Conservation (phyloP, 495 filamentous ascomycete species). For the Hypoxylon crocopeplum region DNA sequence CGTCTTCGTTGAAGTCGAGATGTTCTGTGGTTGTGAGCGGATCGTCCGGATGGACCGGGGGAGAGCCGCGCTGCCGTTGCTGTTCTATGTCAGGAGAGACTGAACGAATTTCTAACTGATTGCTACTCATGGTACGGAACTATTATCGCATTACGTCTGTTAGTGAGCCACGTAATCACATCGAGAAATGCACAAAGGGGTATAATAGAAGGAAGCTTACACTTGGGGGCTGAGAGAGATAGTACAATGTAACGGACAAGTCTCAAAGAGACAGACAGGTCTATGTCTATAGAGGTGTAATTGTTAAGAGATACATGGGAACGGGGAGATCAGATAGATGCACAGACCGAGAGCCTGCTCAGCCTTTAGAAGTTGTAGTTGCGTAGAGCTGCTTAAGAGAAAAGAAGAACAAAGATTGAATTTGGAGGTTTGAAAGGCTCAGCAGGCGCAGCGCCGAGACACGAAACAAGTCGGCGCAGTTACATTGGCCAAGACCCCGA, state of each 20-base stretch:
- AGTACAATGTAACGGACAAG: not conserved
- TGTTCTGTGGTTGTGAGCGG: constrained; percentile 19
- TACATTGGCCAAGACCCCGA: not conserved
- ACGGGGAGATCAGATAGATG: not conserved
- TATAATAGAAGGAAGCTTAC: constrained; percentile 9
- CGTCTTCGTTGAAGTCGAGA: constrained; percentile 36
- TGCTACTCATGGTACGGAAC: constrained; percentile 36
- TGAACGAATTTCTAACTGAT: constrained; percentile 26
- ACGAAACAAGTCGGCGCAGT: constrained; percentile 15
- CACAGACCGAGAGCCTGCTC: constrained; percentile 38
- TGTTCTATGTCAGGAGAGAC: constrained; percentile 38
- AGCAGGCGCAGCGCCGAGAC: constrained; percentile 11
- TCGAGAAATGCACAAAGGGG: not conserved
- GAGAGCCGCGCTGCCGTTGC: constrained; percentile 29
- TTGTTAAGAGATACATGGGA: constrained; percentile 21
- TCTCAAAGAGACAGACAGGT: constrained; percentile 6
- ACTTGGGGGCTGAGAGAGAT: constrained; percentile 7
- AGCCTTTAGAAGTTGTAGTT: constrained; percentile 25
- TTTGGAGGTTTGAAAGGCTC: constrained; percentile 3
- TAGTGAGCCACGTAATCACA: constrained; percentile 4
- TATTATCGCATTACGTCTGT: constrained; percentile 2
- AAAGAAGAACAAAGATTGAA: not conserved
- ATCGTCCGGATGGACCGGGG: constrained; percentile 34
- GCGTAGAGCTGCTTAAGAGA: constrained; percentile 3
- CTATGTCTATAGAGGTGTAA: constrained; percentile 15